These are phyloP conservation scores for Bruguiera parviflora DNA, from an alignment of 345 rosid species.

Conservation along the genomic window DNA sequence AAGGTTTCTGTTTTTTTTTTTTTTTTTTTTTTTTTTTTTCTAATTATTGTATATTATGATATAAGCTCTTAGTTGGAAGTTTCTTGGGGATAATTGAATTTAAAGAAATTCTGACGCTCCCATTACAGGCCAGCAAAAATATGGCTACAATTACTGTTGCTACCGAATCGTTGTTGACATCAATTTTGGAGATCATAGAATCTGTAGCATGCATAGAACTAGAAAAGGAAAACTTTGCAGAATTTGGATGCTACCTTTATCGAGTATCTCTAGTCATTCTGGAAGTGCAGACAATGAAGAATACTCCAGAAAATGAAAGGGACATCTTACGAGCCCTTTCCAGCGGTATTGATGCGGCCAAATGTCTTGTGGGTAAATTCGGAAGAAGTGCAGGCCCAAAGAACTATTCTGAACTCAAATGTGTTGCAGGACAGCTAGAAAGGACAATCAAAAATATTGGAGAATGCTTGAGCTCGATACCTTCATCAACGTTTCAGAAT, in stretches of 20 bases:
- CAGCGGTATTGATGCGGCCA: constrained; percentile 38
- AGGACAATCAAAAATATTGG: constrained; percentile 49
- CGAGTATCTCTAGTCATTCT: constrained; percentile 54
- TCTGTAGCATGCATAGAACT: constrained; percentile 34
- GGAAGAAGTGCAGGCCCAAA: constrained; percentile 19
- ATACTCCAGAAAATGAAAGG: constrained; percentile 32
- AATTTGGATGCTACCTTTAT: constrained; percentile 62
- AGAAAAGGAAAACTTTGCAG: constrained; percentile 43
- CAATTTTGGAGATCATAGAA: constrained; percentile 49
- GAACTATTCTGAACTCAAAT: constrained; percentile 39
- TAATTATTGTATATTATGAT: no score
- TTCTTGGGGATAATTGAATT: constrained; percentile 1
- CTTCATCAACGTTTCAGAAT: constrained; percentile 46
- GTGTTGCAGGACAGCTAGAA: constrained; percentile 43
- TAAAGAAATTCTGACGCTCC: neutral
- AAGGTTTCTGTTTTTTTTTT: no score
- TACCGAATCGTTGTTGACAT: constrained; percentile 41
- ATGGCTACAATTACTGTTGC: constrained; percentile 22
- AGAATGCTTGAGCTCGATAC: constrained; percentile 57
- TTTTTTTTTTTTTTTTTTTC: no score
- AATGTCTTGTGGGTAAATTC: constrained; percentile 40
- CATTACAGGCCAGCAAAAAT: constrained; percentile 41
- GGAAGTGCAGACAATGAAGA: constrained; percentile 59
- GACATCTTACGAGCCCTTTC: constrained; percentile 55
- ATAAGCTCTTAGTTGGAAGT: neutral